Evolutionary conservation across 495 filamentous ascomycete species (phyloP).

Genomic region (Penicillium angulare): DNA sequence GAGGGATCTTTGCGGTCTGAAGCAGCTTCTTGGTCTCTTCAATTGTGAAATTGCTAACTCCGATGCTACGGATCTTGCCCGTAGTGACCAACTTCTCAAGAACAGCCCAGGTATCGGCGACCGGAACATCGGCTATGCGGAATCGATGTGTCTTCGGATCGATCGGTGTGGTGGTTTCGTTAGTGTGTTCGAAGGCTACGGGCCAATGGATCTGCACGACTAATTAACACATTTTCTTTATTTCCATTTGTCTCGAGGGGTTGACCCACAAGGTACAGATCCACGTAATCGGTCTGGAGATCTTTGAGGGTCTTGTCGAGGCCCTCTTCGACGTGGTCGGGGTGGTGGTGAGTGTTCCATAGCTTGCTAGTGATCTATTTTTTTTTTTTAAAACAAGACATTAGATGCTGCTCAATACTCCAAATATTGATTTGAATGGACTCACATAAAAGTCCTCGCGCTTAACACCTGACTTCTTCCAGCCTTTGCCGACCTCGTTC

Average conservation of each 20-base stretch:
- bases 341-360: conserved; percentile 46
- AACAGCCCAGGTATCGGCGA: conserved; percentile 60
- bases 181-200: conserved; percentile 63
- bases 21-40: conserved; percentile 64
- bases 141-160: conserved; percentile 36
- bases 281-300: conserved; percentile 44
- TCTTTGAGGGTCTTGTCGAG: conserved; percentile 43
- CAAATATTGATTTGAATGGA: no score
- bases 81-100: conserved; percentile 66
- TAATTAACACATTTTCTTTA: not conserved
- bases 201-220: conserved; percentile 37
- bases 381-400: no score
- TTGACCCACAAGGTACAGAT: conserved; percentile 45
- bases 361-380: conserved; percentile 41
- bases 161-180: conserved; percentile 38
- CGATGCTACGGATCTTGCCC: conserved; percentile 72
- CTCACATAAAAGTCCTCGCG: conserved; percentile 44
- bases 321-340: conserved; percentile 37
- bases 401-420: no score
- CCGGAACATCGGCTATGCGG: conserved; percentile 31
- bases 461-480: conserved; percentile 41
- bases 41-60: conserved; percentile 74
- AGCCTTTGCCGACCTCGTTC: conserved; percentile 42
- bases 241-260: not conserved
- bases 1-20: conserved; percentile 58